Percentiles rank a stretch among this genome's conserved stretches.
Conservation (phyloP, 441 rosid species). For the Populus hybrid region DNA sequence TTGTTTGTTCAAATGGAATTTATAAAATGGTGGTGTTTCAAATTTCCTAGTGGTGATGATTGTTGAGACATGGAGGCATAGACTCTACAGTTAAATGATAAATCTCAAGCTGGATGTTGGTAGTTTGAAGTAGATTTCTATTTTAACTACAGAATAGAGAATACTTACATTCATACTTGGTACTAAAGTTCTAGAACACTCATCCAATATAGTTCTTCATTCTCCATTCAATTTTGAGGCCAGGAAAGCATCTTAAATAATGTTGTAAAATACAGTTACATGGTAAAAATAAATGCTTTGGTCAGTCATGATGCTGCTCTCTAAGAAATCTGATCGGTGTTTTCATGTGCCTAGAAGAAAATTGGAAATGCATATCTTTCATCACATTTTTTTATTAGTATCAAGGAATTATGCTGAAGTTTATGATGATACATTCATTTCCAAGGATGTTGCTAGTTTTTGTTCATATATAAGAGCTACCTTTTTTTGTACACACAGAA, state of each 20-base stretch:
- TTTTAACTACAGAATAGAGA: not conserved
- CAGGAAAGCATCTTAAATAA: not conserved
- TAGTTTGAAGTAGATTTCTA: not conserved
- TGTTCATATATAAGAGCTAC: slow-evolving; percentile 2
- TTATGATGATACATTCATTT: slow-evolving; percentile 2
- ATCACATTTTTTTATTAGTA: not conserved
- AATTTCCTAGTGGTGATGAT: not conserved
- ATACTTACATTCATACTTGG: not conserved
- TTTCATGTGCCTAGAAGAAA: not conserved
- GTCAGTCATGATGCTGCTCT: not conserved
- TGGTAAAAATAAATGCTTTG: not conserved
- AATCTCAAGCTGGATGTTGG: not conserved
- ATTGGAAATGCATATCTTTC: not conserved
- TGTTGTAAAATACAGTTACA: not conserved
- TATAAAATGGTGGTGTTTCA: not conserved
- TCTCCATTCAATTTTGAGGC: not conserved
- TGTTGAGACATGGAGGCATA: not conserved
- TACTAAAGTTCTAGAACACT: not conserved
- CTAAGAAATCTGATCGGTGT: not conserved
- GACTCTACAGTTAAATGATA: not conserved
- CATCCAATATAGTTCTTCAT: not conserved
- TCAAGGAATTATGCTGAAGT: not conserved
- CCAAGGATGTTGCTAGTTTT: slow-evolving; percentile 3
- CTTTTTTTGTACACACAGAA: slow-evolving; percentile 40
- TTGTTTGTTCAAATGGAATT: not conserved